Conservation (phyloP, 1,284 basidiomycete species). For the Puccinia polysora region DNA sequence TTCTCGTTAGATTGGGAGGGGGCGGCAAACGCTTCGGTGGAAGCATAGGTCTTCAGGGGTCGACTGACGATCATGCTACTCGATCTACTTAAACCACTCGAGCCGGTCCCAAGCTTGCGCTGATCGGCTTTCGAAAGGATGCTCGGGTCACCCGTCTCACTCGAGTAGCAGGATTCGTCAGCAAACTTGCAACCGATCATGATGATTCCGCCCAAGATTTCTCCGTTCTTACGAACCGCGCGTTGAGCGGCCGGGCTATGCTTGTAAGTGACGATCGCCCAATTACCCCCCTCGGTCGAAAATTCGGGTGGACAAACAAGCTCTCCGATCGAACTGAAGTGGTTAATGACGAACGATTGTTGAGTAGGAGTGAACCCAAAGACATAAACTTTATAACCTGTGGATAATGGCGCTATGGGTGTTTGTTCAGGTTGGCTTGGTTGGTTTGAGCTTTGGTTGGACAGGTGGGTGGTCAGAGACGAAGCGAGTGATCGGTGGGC, state of each 20-base stretch:
- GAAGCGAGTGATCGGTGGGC: conserved; percentile 35
- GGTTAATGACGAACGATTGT: conserved; percentile 31
- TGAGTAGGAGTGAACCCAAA: conserved; percentile 37
- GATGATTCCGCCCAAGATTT: conserved; percentile 65
- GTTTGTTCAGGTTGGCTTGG: neutral
- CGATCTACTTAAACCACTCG: neutral
- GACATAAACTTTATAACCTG: conserved; percentile 27
- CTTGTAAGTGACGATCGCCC: conserved; percentile 56
- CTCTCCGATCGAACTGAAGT: conserved; percentile 35
- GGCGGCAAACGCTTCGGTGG: conserved; percentile 29
- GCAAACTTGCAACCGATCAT: conserved; percentile 78
- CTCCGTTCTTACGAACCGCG: conserved; percentile 71
- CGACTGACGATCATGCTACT: conserved; percentile 28
- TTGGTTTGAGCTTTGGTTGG: conserved; percentile 6
- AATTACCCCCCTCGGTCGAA: conserved; percentile 49
- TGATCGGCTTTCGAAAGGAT: conserved; percentile 1
- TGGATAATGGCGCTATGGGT: neutral
- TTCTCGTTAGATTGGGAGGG: conserved; percentile 24
- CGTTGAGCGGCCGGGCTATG: conserved; percentile 67
- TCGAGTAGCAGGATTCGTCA: conserved; percentile 48
- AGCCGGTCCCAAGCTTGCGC: neutral
- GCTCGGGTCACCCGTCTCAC: neutral
- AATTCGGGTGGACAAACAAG: conserved; percentile 22
- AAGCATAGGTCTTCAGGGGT: conserved; percentile 21
- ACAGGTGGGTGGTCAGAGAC: neutral